Evolutionary conservation across 1,139 yeast genomes (phyloP).

Genomic region (Yamadazyma spencermartinsiae): DNA sequence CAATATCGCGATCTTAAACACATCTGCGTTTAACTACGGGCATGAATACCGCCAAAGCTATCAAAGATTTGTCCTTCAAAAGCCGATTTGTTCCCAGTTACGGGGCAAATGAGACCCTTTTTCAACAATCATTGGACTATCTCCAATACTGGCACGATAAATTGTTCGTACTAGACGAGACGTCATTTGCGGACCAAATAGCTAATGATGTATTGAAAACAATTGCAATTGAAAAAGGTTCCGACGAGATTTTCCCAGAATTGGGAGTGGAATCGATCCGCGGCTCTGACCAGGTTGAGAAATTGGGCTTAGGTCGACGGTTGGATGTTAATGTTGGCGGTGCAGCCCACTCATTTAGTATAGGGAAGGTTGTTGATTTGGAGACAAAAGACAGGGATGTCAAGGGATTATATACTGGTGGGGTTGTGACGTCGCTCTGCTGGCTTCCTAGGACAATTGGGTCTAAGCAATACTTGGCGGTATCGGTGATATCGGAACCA

Average conservation of each 20-base stretch:
- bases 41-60: conserved; percentile 7
- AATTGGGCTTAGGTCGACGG: neutral
- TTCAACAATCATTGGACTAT: conserved; percentile 26
- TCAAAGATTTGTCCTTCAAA: conserved; percentile 30
- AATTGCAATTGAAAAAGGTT: neutral
- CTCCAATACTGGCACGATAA: conserved; percentile 36
- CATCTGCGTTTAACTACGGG: no score
- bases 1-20: neutral
- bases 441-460: conserved; percentile 46
- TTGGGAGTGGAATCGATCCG: neutral
- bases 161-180: conserved; percentile 35
- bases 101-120: conserved; percentile 35
- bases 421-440: conserved; percentile 51
- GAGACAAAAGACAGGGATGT: conserved; percentile 36
- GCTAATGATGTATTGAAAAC: conserved; percentile 1
- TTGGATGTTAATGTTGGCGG: neutral
- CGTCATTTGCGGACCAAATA: conserved; percentile 10
- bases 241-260: neutral
- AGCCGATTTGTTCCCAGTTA: conserved; percentile 35
- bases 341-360: neutral
- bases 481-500: conserved; percentile 31
- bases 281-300: neutral
- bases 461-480: conserved; percentile 46
- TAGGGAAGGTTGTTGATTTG: conserved; percentile 5
- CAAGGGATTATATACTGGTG: conserved; percentile 53